Conservation (phyloP, 768 basidiomycete species). For the Tricholoma sp. region DNA sequence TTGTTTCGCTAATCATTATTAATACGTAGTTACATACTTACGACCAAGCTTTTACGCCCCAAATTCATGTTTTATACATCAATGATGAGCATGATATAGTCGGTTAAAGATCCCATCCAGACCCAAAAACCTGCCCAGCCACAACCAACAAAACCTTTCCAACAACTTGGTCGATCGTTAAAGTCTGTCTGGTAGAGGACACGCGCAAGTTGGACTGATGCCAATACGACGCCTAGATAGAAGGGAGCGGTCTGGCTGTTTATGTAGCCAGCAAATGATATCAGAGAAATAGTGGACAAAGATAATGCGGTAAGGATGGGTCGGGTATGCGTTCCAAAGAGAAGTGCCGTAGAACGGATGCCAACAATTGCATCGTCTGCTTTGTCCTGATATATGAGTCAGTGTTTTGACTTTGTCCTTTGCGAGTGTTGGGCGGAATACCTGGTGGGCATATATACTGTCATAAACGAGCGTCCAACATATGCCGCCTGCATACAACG, state of each 20-base stretch:
- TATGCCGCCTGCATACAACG: slow-evolving; percentile 85
- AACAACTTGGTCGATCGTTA: slow-evolving; percentile 72
- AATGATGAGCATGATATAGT: slow-evolving; percentile 46
- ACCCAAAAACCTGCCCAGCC: slow-evolving; percentile 87
- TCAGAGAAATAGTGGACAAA: slow-evolving; percentile 61
- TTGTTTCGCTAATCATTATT: not conserved
- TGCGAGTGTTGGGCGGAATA: slow-evolving; percentile 21
- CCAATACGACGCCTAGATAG: slow-evolving; percentile 71
- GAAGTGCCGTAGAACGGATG: slow-evolving; percentile 90
- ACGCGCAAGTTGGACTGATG: slow-evolving; percentile 71
- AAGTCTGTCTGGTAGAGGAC: slow-evolving; percentile 75
- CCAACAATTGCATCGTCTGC: slow-evolving; percentile 80
- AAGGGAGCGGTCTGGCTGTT: slow-evolving; percentile 76
- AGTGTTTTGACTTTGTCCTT: not conserved
- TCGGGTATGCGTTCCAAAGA: slow-evolving; percentile 77
- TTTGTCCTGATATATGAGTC: slow-evolving; percentile 64
- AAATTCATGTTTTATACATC: not conserved
- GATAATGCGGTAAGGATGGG: slow-evolving; percentile 75
- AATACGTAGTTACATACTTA: not conserved
- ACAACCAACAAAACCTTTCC: slow-evolving; percentile 85
- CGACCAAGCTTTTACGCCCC: not conserved
- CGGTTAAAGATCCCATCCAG: slow-evolving; percentile 73
- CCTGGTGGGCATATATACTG: slow-evolving; percentile 97
- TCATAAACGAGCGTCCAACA: slow-evolving; percentile 97
- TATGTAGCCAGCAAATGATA: slow-evolving; percentile 75